These are phyloP conservation scores for Dendrobium officinale DNA, from an alignment of 106 monocot genomes.

Conservation along the genomic window DNA sequence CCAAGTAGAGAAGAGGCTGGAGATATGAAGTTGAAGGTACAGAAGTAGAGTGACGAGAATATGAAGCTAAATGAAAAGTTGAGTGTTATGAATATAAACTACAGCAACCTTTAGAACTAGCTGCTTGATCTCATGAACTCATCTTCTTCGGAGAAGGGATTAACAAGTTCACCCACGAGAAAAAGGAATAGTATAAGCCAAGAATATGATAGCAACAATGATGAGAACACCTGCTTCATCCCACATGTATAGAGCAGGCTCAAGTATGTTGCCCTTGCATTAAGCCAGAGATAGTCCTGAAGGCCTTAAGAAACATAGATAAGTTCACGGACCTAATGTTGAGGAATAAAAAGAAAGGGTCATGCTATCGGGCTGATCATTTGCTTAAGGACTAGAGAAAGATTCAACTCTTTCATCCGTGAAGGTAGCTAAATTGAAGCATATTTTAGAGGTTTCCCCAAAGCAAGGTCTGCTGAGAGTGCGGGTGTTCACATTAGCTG, in stretches of 20 bases:
- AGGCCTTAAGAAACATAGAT: constrained; percentile 90
- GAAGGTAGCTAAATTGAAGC: constrained; percentile 62
- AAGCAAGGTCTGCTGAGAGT: too few relatives aligned
- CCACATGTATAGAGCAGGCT: constrained; percentile 7
- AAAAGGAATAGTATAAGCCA: neutral
- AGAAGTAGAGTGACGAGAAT: constrained; percentile 18
- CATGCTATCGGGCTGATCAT: constrained; percentile 90
- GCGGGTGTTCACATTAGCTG: too few relatives aligned
- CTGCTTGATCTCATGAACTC: neutral
- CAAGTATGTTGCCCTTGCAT: constrained; percentile 91
- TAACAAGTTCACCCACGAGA: neutral
- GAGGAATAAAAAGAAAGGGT: constrained; percentile 88
- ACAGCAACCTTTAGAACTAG: neutral
- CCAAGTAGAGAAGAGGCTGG: neutral
- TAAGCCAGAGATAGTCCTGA: constrained; percentile 81
- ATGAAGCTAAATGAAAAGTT: constrained; percentile 16
- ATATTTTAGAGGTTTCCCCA: constrained; percentile 36
- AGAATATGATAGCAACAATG: neutral
- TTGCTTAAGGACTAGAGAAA: constrained; percentile 90
- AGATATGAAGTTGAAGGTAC: constrained; percentile 7
- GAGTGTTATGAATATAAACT: constrained; percentile 7
- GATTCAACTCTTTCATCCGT: constrained; percentile 60
- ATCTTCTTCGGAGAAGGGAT: neutral
- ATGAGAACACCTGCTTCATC: neutral
- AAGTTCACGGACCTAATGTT: constrained; percentile 98